Conservation (phyloP, 1,284 basidiomycete species). For the Pseudozyma pruni region DNA sequence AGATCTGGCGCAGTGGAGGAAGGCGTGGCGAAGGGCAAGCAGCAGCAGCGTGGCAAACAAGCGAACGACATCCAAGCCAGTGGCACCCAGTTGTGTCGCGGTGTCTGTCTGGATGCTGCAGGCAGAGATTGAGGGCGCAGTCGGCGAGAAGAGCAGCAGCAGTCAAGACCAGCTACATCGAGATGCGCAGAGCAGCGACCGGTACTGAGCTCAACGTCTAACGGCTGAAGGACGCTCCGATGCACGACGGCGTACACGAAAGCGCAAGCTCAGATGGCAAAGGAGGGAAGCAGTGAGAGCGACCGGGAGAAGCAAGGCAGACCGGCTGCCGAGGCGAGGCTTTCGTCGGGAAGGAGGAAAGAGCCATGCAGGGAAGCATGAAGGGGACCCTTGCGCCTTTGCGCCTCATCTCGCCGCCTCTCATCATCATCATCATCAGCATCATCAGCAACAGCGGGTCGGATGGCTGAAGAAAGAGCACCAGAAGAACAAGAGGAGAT, state of each 20-base stretch:
- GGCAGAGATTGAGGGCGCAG: too few species aligned
- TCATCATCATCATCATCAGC: neutral
- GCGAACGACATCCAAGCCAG: neutral
- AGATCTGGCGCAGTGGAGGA: constrained; percentile 22
- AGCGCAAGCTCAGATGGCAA: neutral
- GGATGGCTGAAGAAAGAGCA: too few species aligned
- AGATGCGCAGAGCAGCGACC: neutral
- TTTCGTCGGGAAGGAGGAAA: neutral
- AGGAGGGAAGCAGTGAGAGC: neutral
- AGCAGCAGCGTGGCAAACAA: constrained; percentile 4
- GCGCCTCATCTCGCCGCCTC: neutral
- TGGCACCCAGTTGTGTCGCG: too few species aligned
- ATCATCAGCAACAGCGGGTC: neutral
- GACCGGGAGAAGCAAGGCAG: neutral
- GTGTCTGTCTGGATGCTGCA: too few species aligned
- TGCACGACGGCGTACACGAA: constrained; percentile 8
- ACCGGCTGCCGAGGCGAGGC: neutral
- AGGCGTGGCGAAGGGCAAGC: neutral
- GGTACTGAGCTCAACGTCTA: too few species aligned
- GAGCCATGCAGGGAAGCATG: constrained; percentile 1
- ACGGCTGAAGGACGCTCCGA: constrained; percentile 6
- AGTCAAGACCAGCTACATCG: neutral
- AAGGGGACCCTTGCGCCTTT: neutral
- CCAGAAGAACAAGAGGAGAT: too few species aligned
- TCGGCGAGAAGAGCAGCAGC: neutral